A percentile compares a stretch with the other conserved stretches of the same genome.
These are phyloP conservation scores for Diaporthe sp. DNA, from an alignment of 2,329 filamentous ascomycete species.

Conservation along the genomic window DNA sequence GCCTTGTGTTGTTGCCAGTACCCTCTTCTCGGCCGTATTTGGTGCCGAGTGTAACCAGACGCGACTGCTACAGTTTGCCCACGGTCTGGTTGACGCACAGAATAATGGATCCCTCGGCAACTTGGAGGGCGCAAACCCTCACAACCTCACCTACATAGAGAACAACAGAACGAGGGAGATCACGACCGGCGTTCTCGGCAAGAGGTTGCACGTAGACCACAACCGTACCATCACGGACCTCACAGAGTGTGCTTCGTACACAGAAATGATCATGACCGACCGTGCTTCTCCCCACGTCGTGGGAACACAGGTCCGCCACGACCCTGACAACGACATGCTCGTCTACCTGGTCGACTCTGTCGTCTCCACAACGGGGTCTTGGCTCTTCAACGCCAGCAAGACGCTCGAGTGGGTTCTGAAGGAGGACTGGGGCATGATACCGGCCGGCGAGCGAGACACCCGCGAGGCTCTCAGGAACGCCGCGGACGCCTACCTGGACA, in stretches of 20 bases:
- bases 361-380: constrained; percentile 50
- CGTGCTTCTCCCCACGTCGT: constrained; percentile 39
- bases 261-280: constrained; percentile 32
- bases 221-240: constrained; percentile 46
- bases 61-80: constrained; percentile 22
- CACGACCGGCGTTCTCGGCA: constrained; percentile 46
- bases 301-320: constrained; percentile 43
- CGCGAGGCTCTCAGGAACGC: constrained; percentile 47
- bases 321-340: constrained; percentile 23
- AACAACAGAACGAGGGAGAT: constrained; percentile 49
- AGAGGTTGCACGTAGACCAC: constrained; percentile 47
- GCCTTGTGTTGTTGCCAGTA: background rate
- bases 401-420: constrained; percentile 49
- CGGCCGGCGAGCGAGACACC: constrained; percentile 45
- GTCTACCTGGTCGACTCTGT: constrained; percentile 49
- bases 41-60: constrained; percentile 23
- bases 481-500: constrained; percentile 53
- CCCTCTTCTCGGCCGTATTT: background rate
- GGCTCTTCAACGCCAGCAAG: constrained; percentile 52
- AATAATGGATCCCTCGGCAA: constrained; percentile 19
- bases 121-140: constrained; percentile 6
- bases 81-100: constrained; percentile 29
- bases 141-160: constrained; percentile 49
- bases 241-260: constrained; percentile 23
- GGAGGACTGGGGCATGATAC: constrained; percentile 51